Evolutionary conservation across 805 yeast species (phyloP).

Genomic region (Metschnikowia noctiluminum): DNA sequence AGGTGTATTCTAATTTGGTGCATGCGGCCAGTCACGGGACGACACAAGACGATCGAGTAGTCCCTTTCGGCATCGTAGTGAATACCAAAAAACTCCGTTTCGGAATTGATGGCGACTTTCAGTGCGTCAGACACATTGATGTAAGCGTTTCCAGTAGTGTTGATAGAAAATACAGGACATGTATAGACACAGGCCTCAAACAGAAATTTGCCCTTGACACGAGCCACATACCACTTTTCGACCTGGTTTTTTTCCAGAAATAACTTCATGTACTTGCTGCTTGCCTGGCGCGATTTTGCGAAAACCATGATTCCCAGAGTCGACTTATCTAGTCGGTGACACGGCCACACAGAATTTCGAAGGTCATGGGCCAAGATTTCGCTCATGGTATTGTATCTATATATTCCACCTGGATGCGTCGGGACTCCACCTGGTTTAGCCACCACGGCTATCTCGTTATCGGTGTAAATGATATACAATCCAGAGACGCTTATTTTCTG

Average conservation of each 20-base stretch:
- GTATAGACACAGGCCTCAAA: conserved; percentile 21
- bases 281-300: conserved; percentile 34
- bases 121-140: conserved; percentile 24
- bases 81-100: conserved; percentile 32
- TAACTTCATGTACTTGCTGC: conserved; percentile 28
- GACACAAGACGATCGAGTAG: conserved; percentile 46
- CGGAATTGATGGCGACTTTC: conserved; percentile 27
- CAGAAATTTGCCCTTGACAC: conserved; percentile 43
- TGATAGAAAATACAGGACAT: conserved; percentile 40
- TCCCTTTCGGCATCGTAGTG: conserved; percentile 24
- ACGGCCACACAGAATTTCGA: conserved; percentile 32
- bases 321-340: conserved; percentile 49
- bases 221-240: conserved; percentile 45
- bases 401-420: conserved; percentile 50
- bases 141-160: conserved; percentile 21
- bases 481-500: background rate
- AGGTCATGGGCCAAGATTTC: conserved; percentile 39
- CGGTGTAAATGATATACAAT: conserved; percentile 30
- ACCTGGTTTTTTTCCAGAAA: conserved; percentile 26
- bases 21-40: conserved; percentile 51
- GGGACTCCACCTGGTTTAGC: conserved; percentile 54
- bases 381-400: conserved; percentile 40
- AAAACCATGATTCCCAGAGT: conserved; percentile 51
- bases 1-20: conserved; percentile 59
- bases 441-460: conserved; percentile 39